Evolutionary conservation across 129 eudicot genomes (phyloP), one percentile per base, ranked within the genome.

Genomic region (Artemisia tridentata): DNA sequence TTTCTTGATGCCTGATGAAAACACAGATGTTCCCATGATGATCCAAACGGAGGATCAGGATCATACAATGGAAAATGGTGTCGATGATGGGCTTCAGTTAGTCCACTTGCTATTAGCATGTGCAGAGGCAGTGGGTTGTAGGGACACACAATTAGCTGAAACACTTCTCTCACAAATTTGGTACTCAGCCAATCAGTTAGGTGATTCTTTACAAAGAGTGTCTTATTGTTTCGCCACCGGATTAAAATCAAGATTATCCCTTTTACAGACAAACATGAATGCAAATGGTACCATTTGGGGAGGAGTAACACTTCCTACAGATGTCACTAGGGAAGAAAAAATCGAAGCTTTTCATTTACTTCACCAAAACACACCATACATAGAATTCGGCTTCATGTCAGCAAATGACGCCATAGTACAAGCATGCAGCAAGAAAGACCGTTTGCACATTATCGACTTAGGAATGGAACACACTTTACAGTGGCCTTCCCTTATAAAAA

Each of bases 81-180:
- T 82, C 1, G 91, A 88, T 56, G 88, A 80, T 23, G 91, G 96
- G 66, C 88, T 88, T 51, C 86, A 83, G 4, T 48, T 88, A 29
- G 96, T 88, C 41, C 96, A 88, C 65, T 53, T 83, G 78, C 38
- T 88, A 48, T 50, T 88, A 18, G 96, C 88, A 12, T 88, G 96
- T 52, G 96, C 96, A 3, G 96, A 88, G 82, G 96, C 96, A 2
- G 88, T 85, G 59, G 91, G 86, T 25, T 88, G 96, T 63, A 74
- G 91, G 73, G 91, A 88, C 67, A 79, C 86, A 7, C 82, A 69
- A 14, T 87, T 85, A 11, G 91, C 96, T 38, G 57, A 79, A 3
- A 69, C 91, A 10, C 63, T 85, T 48, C 82, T 88, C n/a, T 54
- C 75, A 50, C 81, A 85, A 66, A 83, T 88, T 7, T 83, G 86